Evolutionary conservation across 176 grass and related monocot genomes (phyloP), one percentile per base, ranked within the genome.

Genomic region (Zea luxurians): DNA sequence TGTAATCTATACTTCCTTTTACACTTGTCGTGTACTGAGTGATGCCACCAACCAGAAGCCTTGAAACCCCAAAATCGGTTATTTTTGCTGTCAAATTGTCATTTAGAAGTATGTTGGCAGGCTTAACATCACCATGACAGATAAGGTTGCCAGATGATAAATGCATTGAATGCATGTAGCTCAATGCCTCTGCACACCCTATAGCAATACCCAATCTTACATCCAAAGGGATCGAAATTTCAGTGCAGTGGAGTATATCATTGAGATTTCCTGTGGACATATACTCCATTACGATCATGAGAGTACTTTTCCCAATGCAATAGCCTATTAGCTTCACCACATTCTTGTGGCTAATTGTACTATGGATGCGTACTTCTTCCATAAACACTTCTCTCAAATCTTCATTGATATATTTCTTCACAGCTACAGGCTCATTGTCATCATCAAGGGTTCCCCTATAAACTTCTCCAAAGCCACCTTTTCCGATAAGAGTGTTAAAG

Each of bases 81-180:
- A 83, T 1, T 68, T 76, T 83, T 27, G 73, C 41, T 10, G 10
- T 48, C 13, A 83, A 8, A 49, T 83, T 69, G 0, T 4, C 64
- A 34, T 83, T 50, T 17, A 83, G 50, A 48, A 83, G 80, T 55
- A 82, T 82, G 70, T 82, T 82, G 5, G 37, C 70, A 57, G 70
- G 80, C 20, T 82, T 82, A 57, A 82, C 37, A 66, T 83, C 80
- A 45, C 80, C 80, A 58, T 75, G 80, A 8, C 18, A 55, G 16
- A 74, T 18, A 8, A 53, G 20, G 53, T 10, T 47, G 5, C 60
- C 40, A 2, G 0, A 36, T 74, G 70, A 75, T 45, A 57, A 18
- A 83, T 75, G 70, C 70, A 66, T 70, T 0, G 80, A 82, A 74
- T 82, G 80, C 80, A 83, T 66, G 70, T 83, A 75, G 48, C 38